Evolutionary conservation across 2,329 filamentous ascomycete species (phyloP), one percentile per base, ranked within the genome.

Genomic region (Ascochyta fabae): DNA sequence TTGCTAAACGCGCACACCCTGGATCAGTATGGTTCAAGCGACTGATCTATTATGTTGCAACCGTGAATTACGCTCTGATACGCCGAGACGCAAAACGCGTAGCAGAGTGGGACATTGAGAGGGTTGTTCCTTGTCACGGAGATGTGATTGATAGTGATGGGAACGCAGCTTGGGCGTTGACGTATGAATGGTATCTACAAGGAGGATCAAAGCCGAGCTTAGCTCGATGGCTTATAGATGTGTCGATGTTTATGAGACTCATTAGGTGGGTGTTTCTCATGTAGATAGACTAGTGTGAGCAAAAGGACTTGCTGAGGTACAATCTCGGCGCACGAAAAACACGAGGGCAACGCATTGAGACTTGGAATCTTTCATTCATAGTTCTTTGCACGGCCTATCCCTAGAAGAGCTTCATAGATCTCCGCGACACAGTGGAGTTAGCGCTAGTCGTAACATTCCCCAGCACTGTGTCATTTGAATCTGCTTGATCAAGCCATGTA

Each of bases 401-500:
- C 22, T 36, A 52, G 15, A 46, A 52, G 2, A 52, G 6, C 10
- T 36, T 41, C 42, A 36, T 46, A 2, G 46, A 55, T 7, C 52
- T 13, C 29, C 13, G 42, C 5, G 41, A 40, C 12, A 16, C n/a
- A 24, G 41, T 49, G 26, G 46, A 49, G 23, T 45, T 49, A 6
- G 23, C 22, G 15, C 46, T 27, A 8, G 52, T 58, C 3, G 73
- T 76, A 2, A 65, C 59, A 58, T 78, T 78, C 1, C 76, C 76
- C 6, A 61, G 33, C 19, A 77, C 74, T 9, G 67, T 75, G 1
- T 63, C 62, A 48, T 68, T 65, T 41, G 40, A 56, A 68, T 69
- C 51, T 2, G 64, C 67, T 49, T 71, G 59, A 12, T 58, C 60
- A 7, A 70, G 65, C 77, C 77, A 79, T 12, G 74, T 66, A 56